Conservation (phyloP, 2,329 filamentous ascomycete species). For the Fusarium marasasianum region DNA sequence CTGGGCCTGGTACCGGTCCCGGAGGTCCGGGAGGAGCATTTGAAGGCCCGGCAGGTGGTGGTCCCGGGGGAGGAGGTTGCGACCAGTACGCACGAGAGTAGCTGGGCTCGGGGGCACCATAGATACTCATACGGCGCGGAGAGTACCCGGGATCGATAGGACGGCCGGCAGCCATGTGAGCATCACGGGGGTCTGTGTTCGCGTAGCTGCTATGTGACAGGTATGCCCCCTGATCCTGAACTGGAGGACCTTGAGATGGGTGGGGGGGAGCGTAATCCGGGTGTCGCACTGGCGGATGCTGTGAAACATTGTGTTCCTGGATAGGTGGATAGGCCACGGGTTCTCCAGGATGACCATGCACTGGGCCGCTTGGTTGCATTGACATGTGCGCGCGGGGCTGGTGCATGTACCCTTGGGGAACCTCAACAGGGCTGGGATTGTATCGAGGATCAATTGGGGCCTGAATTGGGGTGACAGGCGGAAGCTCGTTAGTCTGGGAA, state of each 20-base stretch:
- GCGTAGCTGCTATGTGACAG: constrained; percentile 44
- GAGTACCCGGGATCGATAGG: constrained; percentile 47
- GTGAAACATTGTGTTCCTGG: constrained; percentile 39
- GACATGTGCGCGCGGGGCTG: constrained; percentile 38
- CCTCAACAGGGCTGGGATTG: constrained; percentile 35
- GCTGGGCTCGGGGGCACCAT: constrained; percentile 43
- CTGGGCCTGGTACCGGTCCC: constrained; percentile 30
- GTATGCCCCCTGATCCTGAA: constrained; percentile 43
- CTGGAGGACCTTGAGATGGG: constrained; percentile 35
- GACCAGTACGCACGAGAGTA: constrained; percentile 50
- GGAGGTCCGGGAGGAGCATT: constrained; percentile 24
- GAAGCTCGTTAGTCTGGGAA: constrained; percentile 39
- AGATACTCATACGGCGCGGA: constrained; percentile 46
- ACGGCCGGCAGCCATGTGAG: constrained; percentile 43
- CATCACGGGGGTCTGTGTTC: constrained; percentile 43
- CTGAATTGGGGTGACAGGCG: constrained; percentile 34
- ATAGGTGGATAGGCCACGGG: constrained; percentile 41
- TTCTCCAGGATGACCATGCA: constrained; percentile 38
- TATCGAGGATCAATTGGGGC: constrained; percentile 38
- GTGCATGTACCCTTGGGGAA: constrained; percentile 40
- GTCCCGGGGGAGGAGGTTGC: constrained; percentile 44
- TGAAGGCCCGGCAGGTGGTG: constrained; percentile 39
- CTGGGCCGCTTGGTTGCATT: constrained; percentile 37
- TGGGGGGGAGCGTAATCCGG: constrained; percentile 43
- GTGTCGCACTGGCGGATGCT: constrained; percentile 41